Base-by-base conservation (phyloP, 225 moss, liverwort and hornwort species). In the Pleurozium schreberi region DNA sequence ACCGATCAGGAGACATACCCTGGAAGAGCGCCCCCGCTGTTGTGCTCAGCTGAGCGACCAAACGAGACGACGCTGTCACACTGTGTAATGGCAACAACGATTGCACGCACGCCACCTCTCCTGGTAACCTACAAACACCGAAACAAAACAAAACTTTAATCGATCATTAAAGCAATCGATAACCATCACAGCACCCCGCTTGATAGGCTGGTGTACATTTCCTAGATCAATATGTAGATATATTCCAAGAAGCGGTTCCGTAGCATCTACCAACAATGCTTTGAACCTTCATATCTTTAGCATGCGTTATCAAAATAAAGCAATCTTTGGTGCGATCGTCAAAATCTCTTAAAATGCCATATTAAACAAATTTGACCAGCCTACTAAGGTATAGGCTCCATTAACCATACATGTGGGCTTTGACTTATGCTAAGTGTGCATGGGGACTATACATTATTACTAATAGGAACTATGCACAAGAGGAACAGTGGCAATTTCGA, bases 1-100 rank as follows among this genome's bases (percentile, higher is more conserved):
- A 94, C 94, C 94, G 95, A 92, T 96, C 97, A 95, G 95, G 97
- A 94, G 96, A 95, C 91, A 93, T 97, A 96, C 97, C 98, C 96
- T 98, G 96, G 90, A 98, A 95, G 83, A 96, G 94, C 71, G 94
- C 90, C 73, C 95, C 94, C 69, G 95, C 97, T 91, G 92, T 97
- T 55, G 96, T 93, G 90, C 97, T 96, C 92, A 98, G 90, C 93
- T 95, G 96, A 43, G 98, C 95, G 45, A 98, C 98, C 86, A 98
- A 90, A 67, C 96, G 93, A 66, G 96, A 94, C 52, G 96, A 94
- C 28, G 97, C 98, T 64, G 93, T 97, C 89, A 95, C 96, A 89
- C 91, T 97, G 71, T 97, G 96, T 34, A 95, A 92, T 68, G 98
- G 98, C 79, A 97, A 81, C 91, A 98, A 76, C 71, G 98, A 98